Conservation (phyloP, 495 filamentous ascomycete species). For the Apodospora peruviana region DNA sequence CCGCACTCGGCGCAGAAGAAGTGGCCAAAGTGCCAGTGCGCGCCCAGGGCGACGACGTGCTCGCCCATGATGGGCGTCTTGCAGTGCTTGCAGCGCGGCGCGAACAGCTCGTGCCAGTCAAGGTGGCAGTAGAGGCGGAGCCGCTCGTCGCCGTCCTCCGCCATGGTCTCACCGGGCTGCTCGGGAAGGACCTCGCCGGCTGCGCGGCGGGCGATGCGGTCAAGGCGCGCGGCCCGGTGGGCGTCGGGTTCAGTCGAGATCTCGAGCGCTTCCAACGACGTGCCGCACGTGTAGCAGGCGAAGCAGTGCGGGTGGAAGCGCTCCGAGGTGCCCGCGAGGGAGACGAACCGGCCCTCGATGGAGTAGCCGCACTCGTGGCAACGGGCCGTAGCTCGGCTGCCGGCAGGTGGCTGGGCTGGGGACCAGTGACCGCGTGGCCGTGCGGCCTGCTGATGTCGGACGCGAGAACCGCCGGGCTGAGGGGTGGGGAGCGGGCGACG, state of each 20-base stretch:
- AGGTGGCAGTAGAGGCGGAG: conserved; percentile 94
- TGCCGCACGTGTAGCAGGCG: conserved; percentile 80
- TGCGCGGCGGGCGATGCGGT: conserved; percentile 55
- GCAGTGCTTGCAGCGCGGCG: conserved; percentile 90
- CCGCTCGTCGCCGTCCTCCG: conserved; percentile 60
- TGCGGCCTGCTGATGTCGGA: conserved; percentile 31
- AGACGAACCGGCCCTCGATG: conserved; percentile 87
- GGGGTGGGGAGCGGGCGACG: conserved; percentile 36
- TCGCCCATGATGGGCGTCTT: conserved; percentile 98
- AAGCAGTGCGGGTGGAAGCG: conserved; percentile 96
- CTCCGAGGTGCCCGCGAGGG: conserved; percentile 56
- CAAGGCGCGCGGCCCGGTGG: conserved; percentile 62
- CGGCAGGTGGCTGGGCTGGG: conserved; percentile 32
- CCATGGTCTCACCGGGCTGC: conserved; percentile 50
- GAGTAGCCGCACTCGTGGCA: conserved; percentile 79
- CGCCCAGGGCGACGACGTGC: conserved; percentile 85
- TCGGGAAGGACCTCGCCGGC: conserved; percentile 56
- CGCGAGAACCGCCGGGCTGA: conserved; percentile 25
- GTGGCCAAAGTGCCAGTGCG: conserved; percentile 95
- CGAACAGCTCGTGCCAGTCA: conserved; percentile 94
- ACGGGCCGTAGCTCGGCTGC: conserved; percentile 63
- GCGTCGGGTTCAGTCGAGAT: conserved; percentile 87
- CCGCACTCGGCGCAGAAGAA: conserved; percentile 99
- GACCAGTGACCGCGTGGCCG: conserved; percentile 43
- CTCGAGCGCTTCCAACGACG: conserved; percentile 84